Evolutionary conservation across 768 basidiomycete species (phyloP).

Genomic region (Boletales sp.): DNA sequence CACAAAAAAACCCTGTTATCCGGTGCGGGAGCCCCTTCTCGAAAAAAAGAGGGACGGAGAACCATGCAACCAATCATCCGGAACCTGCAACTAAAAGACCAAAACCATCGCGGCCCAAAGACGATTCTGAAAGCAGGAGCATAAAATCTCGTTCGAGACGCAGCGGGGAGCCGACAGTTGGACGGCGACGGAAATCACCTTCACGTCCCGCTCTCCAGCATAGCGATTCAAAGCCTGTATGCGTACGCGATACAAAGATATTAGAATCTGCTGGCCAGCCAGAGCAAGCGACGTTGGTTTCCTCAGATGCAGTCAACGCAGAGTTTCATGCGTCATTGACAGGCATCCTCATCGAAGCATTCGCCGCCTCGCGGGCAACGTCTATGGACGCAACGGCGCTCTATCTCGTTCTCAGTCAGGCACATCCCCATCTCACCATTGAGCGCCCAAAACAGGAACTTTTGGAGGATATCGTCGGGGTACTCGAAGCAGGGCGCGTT

Average conservation of each 20-base stretch:
- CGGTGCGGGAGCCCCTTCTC: background rate
- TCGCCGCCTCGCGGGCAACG: conserved; percentile 71
- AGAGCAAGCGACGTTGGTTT: background rate
- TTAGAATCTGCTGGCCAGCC: background rate
- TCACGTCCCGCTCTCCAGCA: conserved; percentile 3
- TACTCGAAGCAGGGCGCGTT: conserved; percentile 43
- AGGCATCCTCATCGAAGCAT: conserved; percentile 66
- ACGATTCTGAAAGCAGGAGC: background rate
- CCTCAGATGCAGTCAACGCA: conserved; percentile 13
- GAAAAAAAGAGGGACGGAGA: conserved; percentile 3
- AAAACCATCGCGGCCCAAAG: conserved; percentile 6
- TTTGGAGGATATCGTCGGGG: conserved; percentile 44
- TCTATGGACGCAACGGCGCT: conserved; percentile 55
- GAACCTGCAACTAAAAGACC: conserved; percentile 22
- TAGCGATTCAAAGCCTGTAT: background rate
- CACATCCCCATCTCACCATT: conserved; percentile 49
- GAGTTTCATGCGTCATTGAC: conserved; percentile 43
- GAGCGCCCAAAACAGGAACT: conserved; percentile 40
- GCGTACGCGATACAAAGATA: conserved; percentile 4
- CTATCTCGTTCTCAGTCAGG: conserved; percentile 47
- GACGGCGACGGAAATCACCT: conserved; percentile 7
- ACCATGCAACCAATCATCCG: background rate
- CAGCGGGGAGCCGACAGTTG: background rate
- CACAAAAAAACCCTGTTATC: conserved; percentile 5
- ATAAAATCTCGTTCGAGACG: background rate